Evolutionary conservation across 2,329 filamentous ascomycete genomes (phyloP).

Genomic region (Diplodia seriata): DNA sequence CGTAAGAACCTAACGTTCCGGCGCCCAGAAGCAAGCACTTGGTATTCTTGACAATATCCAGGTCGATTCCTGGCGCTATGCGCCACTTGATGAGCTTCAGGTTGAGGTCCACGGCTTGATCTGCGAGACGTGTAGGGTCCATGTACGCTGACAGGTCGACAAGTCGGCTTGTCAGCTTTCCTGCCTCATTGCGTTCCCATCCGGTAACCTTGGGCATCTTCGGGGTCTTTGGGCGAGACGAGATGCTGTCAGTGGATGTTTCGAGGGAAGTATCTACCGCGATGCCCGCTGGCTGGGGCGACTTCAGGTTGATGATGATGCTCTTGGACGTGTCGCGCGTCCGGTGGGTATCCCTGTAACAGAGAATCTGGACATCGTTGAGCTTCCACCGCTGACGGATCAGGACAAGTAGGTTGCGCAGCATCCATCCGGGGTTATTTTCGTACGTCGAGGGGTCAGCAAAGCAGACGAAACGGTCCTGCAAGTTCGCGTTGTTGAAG

Average conservation of each 20-base stretch:
- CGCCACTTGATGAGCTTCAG: slow-evolving; percentile 99
- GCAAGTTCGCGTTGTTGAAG: slow-evolving; percentile 73
- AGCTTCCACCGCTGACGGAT: slow-evolving; percentile 82
- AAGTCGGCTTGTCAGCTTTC: slow-evolving; percentile 78
- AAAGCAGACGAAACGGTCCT: slow-evolving; percentile 85
- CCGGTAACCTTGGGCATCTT: slow-evolving; percentile 89
- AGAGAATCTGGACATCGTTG: slow-evolving; percentile 79
- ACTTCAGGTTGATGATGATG: slow-evolving; percentile 73
- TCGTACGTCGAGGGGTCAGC: slow-evolving; percentile 91
- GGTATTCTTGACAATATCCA: slow-evolving; percentile 87
- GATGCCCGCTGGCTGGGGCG: slow-evolving; percentile 43
- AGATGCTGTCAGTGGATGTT: background rate
- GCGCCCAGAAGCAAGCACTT: slow-evolving; percentile 91
- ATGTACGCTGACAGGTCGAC: slow-evolving; percentile 91
- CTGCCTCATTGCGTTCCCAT: slow-evolving; percentile 84
- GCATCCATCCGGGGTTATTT: slow-evolving; percentile 87
- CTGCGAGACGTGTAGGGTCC: slow-evolving; percentile 85
- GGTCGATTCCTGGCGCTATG: slow-evolving; percentile 84
- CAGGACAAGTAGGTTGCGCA: slow-evolving; percentile 86
- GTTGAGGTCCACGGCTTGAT: slow-evolving; percentile 95
- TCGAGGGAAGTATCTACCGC: slow-evolving; percentile 35
- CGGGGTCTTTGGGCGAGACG: slow-evolving; percentile 42
- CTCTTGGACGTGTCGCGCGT: slow-evolving; percentile 82
- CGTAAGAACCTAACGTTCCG: slow-evolving; percentile 91
- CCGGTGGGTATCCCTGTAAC: slow-evolving; percentile 84